These are phyloP conservation scores for Neopestalotiopsis rosae DNA, from an alignment of 2,329 filamentous ascomycete species.

Conservation along the genomic window DNA sequence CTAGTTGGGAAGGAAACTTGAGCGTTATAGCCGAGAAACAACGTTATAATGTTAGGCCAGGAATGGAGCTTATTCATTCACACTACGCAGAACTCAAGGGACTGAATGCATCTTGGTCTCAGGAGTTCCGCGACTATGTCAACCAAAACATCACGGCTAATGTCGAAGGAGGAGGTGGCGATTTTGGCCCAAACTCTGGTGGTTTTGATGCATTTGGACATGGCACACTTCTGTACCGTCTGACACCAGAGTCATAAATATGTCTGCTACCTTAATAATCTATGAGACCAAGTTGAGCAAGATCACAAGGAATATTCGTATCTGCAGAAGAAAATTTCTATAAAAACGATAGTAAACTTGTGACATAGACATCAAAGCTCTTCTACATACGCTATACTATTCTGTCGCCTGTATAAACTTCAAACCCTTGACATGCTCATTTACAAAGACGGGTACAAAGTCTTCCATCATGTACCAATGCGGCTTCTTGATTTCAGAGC, in stretches of 20 bases:
- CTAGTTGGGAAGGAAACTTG: conserved; percentile 41
- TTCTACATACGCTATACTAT: too few species aligned
- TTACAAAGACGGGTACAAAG: neutral
- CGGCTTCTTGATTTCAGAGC: neutral
- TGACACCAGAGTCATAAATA: neutral
- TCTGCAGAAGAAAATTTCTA: too few species aligned
- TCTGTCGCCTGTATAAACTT: neutral
- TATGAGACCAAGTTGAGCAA: too few species aligned
- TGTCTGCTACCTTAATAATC: too few species aligned
- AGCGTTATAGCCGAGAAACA: conserved; percentile 35
- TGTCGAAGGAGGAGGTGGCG: conserved; percentile 49
- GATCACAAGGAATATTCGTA: too few species aligned
- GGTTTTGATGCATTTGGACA: conserved; percentile 45
- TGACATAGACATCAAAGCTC: too few species aligned
- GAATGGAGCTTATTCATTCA: conserved; percentile 44
- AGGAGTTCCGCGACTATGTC: conserved; percentile 41
- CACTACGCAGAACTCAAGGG: conserved; percentile 45
- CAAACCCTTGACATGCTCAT: neutral
- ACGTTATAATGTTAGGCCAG: conserved; percentile 42
- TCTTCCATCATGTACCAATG: conserved; percentile 2
- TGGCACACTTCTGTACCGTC: conserved; percentile 35
- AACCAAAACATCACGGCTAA: conserved; percentile 33
- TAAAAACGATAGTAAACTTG: too few species aligned
- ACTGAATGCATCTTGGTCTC: conserved; percentile 41
- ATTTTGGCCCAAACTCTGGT: conserved; percentile 46